Evolutionary conservation across 306 rosid species (phyloP).

Genomic region (Vicia faba): DNA sequence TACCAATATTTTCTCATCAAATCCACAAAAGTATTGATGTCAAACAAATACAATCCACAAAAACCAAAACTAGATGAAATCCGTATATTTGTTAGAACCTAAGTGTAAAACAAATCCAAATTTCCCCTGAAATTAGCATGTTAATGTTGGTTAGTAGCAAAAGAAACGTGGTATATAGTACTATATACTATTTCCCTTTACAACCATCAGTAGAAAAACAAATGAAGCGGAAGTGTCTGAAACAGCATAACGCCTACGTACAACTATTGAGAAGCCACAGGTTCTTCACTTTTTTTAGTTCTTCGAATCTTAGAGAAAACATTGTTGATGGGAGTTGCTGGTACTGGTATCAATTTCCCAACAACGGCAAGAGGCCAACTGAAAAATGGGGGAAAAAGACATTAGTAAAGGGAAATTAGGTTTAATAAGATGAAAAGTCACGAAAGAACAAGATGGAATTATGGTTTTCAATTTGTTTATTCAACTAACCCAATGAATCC

Average conservation of each 20-base stretch:
- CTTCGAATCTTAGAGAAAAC: constrained; percentile 34
- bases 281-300: constrained; percentile 34
- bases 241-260: constrained; percentile 37
- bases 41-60: constrained; percentile 2
- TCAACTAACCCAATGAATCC: constrained; percentile 67
- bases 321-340: constrained; percentile 47
- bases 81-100: constrained; percentile 39
- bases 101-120: constrained; percentile 19
- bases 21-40: neutral
- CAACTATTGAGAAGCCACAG: constrained; percentile 16
- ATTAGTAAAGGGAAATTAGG: neutral
- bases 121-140: constrained; percentile 8
- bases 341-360: constrained; percentile 84
- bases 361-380: constrained; percentile 96
- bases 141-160: constrained; percentile 27
- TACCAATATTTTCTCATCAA: neutral
- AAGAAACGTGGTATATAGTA: neutral
- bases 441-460: constrained; percentile 6
- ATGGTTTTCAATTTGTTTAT: neutral
- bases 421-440: neutral
- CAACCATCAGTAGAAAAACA: neutral
- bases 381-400: constrained; percentile 13
- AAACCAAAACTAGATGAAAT: constrained; percentile 22
- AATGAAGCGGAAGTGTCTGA: constrained; percentile 3
- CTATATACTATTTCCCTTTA: constrained; percentile 11